These are phyloP conservation scores for Ceriops decandra DNA, from an alignment of 345 rosid species.

Conservation along the genomic window DNA sequence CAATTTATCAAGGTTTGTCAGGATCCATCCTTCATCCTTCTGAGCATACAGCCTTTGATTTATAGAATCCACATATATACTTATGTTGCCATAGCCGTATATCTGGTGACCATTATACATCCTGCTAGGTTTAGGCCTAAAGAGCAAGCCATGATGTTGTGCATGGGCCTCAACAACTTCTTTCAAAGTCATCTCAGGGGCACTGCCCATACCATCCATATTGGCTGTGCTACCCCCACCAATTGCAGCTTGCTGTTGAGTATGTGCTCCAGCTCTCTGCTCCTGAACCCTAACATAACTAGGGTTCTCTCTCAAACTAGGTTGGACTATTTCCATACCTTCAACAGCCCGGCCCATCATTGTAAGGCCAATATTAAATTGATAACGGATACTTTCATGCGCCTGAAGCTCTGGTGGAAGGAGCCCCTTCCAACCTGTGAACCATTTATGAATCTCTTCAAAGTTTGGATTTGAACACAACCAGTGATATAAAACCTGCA, in stretches of 20 bases:
- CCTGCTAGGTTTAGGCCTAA: constrained; percentile 76
- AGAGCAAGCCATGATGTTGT: constrained; percentile 69
- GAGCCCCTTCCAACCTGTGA: constrained; percentile 68
- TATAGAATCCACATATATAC: constrained; percentile 60
- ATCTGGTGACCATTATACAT: constrained; percentile 77
- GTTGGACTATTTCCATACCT: constrained; percentile 64
- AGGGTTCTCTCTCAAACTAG: constrained; percentile 64
- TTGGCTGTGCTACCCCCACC: constrained; percentile 30
- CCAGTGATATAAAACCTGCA: constrained; percentile 84
- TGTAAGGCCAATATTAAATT: constrained; percentile 63
- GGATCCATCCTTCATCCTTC: constrained; percentile 63
- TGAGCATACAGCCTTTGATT: constrained; percentile 70
- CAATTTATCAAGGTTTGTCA: constrained; percentile 67
- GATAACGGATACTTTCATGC: constrained; percentile 67
- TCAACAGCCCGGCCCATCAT: constrained; percentile 81
- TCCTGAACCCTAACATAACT: constrained; percentile 56
- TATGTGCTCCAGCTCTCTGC: constrained; percentile 52
- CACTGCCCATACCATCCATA: constrained; percentile 34
- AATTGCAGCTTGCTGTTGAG: constrained; percentile 41
- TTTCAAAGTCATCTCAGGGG: constrained; percentile 56
- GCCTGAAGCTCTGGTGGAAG: constrained; percentile 80
- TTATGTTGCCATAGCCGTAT: constrained; percentile 80
- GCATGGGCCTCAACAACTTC: constrained; percentile 86
- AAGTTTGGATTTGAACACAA: constrained; percentile 61
- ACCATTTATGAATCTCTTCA: constrained; percentile 79